phyloP scores from a whole-genome alignment of 257 asterid genomes.

The Scutellaria minor region DNA sequence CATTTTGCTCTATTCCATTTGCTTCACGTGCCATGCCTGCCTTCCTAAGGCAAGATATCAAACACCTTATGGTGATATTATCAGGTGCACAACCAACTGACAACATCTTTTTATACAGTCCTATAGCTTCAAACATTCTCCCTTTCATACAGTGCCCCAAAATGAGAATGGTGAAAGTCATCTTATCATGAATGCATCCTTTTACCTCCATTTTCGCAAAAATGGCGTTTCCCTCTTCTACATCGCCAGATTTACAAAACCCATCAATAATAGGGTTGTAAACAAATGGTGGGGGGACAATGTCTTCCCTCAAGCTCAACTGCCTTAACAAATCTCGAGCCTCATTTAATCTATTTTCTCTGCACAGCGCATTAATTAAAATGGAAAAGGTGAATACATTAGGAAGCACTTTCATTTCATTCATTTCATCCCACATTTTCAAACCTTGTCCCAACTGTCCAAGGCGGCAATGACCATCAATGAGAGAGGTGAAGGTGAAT shows the following conservation, averaged over 20 bases:
- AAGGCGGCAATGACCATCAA: slow-evolving; percentile 65
- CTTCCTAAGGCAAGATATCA: slow-evolving; percentile 73
- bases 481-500: slow-evolving; percentile 75
- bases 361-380: slow-evolving; percentile 72
- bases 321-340: slow-evolving; percentile 69
- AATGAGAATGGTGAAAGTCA: slow-evolving; percentile 86
- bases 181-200: slow-evolving; percentile 74
- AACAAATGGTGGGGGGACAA: slow-evolving; percentile 69
- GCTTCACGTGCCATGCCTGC: slow-evolving; percentile 90
- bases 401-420: slow-evolving; percentile 57
- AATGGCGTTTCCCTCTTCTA: slow-evolving; percentile 71
- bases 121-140: slow-evolving; percentile 76
- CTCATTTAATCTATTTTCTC: slow-evolving; percentile 72
- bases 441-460: slow-evolving; percentile 72
- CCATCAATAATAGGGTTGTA: slow-evolving; percentile 93
- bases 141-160: slow-evolving; percentile 98
- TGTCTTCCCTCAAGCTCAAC: slow-evolving; percentile 57
- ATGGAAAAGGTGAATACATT: slow-evolving; percentile 71
- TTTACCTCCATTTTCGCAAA: slow-evolving; percentile 74
- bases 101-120: slow-evolving; percentile 71
- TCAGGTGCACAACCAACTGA: slow-evolving; percentile 77
- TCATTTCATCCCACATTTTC: slow-evolving; percentile 75
- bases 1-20: slow-evolving; percentile 57
- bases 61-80: slow-evolving; percentile 53
- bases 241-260: slow-evolving; percentile 74